Evolutionary conservation across 176 grass and related monocot genomes (phyloP).

Genomic region (Rhipidocladum racemiflorum): DNA sequence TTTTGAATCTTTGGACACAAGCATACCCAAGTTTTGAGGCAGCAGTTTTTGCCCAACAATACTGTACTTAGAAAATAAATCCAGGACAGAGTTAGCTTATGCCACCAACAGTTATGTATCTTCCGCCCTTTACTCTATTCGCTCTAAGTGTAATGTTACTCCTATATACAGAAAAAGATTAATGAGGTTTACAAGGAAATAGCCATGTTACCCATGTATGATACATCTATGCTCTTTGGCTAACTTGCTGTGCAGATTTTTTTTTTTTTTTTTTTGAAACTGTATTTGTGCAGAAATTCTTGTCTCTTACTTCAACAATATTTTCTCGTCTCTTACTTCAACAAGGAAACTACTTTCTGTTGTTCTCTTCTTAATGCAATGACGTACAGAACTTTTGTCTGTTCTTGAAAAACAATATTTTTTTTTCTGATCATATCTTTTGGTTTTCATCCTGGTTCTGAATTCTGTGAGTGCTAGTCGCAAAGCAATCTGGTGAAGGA

Average conservation of each 20-base stretch:
- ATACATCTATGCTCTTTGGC: not conserved
- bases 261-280: not conserved
- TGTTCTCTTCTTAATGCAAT: too few relatives aligned
- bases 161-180: not conserved
- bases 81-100: slow-evolving; percentile 1
- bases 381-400: too few relatives aligned
- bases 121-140: not conserved
- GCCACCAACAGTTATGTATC: not conserved
- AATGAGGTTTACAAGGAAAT: not conserved
- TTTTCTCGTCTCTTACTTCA: not conserved
- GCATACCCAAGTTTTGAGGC: slow-evolving; percentile 29
- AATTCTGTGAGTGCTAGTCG: not conserved
- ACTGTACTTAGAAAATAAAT: slow-evolving; percentile 27
- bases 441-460: not conserved
- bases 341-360: too few relatives aligned
- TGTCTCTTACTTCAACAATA: not conserved
- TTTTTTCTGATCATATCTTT: not conserved
- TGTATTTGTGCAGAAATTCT: too few relatives aligned
- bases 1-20: not conserved
- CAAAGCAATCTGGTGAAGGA: too few relatives aligned
- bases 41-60: slow-evolving; percentile 27
- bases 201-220: not conserved
- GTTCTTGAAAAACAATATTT: too few relatives aligned
- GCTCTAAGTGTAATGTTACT: slow-evolving; percentile 13
- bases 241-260: not conserved